phyloP scores from a whole-genome alignment of 805 yeast genomes.

The Debaryomyces castellii region DNA sequence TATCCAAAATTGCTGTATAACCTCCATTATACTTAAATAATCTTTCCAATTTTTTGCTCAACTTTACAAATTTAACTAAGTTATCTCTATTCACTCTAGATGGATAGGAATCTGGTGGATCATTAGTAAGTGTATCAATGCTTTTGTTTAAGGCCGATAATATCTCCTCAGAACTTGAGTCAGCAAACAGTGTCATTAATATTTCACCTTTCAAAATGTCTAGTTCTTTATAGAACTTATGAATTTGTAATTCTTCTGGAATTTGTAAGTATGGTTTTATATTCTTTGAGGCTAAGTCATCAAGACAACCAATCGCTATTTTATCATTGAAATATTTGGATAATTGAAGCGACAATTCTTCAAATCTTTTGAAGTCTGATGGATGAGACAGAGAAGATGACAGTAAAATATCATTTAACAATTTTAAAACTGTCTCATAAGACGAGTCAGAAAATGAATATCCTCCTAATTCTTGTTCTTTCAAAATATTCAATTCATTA shows the following conservation, averaged over 20 bases:
- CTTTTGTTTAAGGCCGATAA: constrained; percentile 13
- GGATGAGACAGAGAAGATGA: too few relatives aligned
- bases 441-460: constrained; percentile 2
- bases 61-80: constrained; percentile 12
- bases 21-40: constrained; percentile 55
- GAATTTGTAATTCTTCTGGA: constrained; percentile 14
- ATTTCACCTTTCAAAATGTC: constrained; percentile 18
- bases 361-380: too few relatives aligned
- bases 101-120: not conserved
- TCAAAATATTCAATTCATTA: constrained; percentile 1
- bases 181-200: constrained; percentile 8
- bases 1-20: constrained; percentile 56
- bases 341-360: not conserved
- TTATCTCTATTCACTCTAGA: constrained; percentile 13
- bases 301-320: not conserved
- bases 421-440: too few relatives aligned
- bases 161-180: constrained; percentile 12
- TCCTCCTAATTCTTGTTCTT: constrained; percentile 3
- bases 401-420: too few relatives aligned
- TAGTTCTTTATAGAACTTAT: constrained; percentile 14
- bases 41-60: constrained; percentile 15
- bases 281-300: not conserved
- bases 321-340: not conserved
- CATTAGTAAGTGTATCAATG: constrained; percentile 8
- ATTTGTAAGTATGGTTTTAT: constrained; percentile 11